phyloP scores from a whole-genome alignment of 140 eudicot species.

The Eryngium alpinum region DNA sequence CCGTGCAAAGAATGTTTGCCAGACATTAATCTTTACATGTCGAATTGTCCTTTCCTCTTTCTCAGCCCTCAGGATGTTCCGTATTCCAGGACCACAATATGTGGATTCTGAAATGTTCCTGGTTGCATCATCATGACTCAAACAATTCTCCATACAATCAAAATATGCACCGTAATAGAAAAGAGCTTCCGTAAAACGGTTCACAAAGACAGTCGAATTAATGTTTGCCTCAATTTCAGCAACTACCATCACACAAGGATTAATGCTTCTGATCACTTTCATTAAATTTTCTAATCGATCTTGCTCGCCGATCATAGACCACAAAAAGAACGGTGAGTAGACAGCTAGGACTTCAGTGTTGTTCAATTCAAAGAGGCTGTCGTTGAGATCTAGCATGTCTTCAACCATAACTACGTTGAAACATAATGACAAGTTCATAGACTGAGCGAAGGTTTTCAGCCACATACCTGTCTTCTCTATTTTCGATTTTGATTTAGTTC shows the following conservation, averaged over 20 bases:
- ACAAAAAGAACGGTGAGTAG: conserved; percentile 1
- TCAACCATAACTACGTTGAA: conserved; percentile 15
- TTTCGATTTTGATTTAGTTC: conserved; percentile 10
- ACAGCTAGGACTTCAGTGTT: conserved; percentile 14
- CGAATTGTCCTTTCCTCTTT: conserved; percentile 18
- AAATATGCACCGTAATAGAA: conserved; percentile 14
- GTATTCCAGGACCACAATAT: conserved; percentile 1
- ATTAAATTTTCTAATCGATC: conserved; percentile 6
- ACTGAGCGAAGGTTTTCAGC: conserved; percentile 13
- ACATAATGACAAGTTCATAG: conserved; percentile 15
- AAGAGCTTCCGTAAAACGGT: conserved; percentile 20
- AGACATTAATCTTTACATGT: conserved; percentile 12
- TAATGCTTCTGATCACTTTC: conserved; percentile 13
- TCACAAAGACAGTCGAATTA: conserved; percentile 21
- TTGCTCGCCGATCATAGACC: not conserved
- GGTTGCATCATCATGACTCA: not conserved
- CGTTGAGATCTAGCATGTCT: conserved; percentile 21
- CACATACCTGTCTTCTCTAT: conserved; percentile 23
- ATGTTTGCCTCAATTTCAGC: conserved; percentile 23
- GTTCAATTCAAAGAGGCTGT: conserved; percentile 7
- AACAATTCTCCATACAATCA: conserved; percentile 16
- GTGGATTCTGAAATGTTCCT: conserved; percentile 8
- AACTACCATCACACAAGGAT: conserved; percentile 18
- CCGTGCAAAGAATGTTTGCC: conserved; percentile 21
- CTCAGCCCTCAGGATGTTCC: conserved; percentile 16